Percentiles rank a stretch among this genome's conserved stretches.
These are phyloP conservation scores for Aspergillus piperis DNA, from an alignment of 2,329 filamentous ascomycete species.

Conservation along the genomic window DNA sequence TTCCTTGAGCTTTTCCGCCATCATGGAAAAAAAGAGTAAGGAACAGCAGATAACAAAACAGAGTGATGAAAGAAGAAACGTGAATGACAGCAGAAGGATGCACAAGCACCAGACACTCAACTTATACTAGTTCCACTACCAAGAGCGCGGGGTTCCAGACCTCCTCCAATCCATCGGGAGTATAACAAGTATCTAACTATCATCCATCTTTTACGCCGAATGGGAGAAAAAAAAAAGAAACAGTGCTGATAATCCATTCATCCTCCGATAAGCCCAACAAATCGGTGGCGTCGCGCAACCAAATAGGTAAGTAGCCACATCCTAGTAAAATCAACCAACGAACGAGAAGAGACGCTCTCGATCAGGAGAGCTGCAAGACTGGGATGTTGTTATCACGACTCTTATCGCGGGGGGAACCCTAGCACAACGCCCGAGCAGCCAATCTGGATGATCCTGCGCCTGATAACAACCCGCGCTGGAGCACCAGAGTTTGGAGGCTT, in stretches of 20 bases:
- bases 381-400: neutral
- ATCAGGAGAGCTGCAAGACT: neutral
- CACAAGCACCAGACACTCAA: neutral
- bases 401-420: neutral
- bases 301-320: neutral
- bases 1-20: neutral
- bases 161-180: neutral
- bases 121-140: neutral
- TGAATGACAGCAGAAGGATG: neutral
- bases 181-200: neutral
- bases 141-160: neutral
- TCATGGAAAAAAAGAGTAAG: neutral
- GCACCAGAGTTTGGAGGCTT: too few relatives aligned
- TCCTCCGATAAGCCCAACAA: neutral
- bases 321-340: neutral
- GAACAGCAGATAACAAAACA: neutral
- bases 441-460: neutral
- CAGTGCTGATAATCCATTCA: neutral
- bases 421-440: neutral
- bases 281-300: neutral
- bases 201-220: neutral
- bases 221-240: neutral
- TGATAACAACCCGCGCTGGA: conserved; percentile 1
- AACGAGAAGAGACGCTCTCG: neutral
- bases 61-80: neutral